Conservation (phyloP, 2,329 filamentous ascomycete species). For the Fusarium pseudonygamai region DNA sequence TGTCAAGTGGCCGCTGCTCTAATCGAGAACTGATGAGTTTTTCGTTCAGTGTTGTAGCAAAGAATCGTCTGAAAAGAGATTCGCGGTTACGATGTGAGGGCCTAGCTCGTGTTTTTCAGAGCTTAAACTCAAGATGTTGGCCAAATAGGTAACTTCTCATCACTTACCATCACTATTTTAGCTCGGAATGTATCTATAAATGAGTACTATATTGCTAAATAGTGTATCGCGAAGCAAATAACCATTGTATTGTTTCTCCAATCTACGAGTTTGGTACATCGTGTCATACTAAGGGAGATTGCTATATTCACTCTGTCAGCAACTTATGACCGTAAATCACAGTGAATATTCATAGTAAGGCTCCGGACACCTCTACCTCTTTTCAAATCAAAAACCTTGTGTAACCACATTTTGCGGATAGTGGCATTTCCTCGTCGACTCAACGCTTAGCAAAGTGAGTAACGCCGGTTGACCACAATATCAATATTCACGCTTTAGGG, state of each 20-base stretch:
- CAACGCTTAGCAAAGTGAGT: not conserved
- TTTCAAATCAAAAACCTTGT: not conserved
- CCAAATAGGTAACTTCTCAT: not conserved
- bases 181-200: not conserved
- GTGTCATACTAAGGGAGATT: not conserved
- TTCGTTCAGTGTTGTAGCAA: not conserved
- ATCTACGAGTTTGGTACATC: not conserved
- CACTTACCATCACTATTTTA: not conserved
- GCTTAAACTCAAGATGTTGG: not conserved
- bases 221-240: not conserved
- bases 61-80: not conserved
- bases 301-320: not conserved
- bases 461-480: not conserved
- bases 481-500: no score
- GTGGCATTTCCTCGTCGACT: not conserved
- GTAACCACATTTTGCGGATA: not conserved
- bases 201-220: not conserved
- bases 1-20: not conserved
- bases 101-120: not conserved
- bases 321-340: not conserved
- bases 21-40: not conserved
- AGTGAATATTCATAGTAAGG: not conserved
- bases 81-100: not conserved
- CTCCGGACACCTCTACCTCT: no score
- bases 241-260: not conserved